These are phyloP conservation scores for Corrigiola litoralis DNA, from an alignment of 179 eudicot species.

Conservation along the genomic window DNA sequence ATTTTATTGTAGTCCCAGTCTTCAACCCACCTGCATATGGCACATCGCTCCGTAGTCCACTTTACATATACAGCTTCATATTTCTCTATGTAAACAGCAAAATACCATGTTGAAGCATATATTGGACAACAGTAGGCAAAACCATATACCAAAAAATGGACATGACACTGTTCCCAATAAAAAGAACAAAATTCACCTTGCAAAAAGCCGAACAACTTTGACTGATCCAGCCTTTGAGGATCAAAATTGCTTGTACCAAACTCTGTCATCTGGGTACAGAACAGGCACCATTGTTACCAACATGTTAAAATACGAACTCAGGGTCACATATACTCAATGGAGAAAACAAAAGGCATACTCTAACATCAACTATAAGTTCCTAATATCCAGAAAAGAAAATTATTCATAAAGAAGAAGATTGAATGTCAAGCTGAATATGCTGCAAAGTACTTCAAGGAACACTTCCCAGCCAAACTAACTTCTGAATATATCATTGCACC, in stretches of 20 bases:
- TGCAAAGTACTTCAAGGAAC: too few relatives aligned
- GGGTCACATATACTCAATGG: too few relatives aligned
- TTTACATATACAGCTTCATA: constrained; percentile 67
- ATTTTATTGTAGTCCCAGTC: constrained; percentile 90
- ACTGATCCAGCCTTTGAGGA: constrained; percentile 47
- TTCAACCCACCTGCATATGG: constrained; percentile 89
- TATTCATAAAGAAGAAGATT: too few relatives aligned
- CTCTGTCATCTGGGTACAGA: constrained; percentile 54
- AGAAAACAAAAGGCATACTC: too few relatives aligned
- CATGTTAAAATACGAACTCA: not conserved
- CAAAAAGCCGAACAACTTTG: constrained; percentile 54
- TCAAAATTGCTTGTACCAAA: constrained; percentile 36
- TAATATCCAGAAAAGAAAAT: too few relatives aligned
- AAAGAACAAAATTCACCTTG: constrained; percentile 39
- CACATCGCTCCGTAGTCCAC: constrained; percentile 96
- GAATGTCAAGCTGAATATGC: too few relatives aligned
- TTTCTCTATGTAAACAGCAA: constrained; percentile 34
- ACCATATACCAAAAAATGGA: not conserved
- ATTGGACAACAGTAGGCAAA: not conserved
- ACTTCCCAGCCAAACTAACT: too few relatives aligned
- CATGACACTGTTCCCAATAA: not conserved
- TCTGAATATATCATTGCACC: too few relatives aligned
- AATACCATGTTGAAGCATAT: not conserved
- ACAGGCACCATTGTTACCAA: constrained; percentile 3
- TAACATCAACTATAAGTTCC: too few relatives aligned